Evolutionary conservation across 139 green algal species (phyloP).

Genomic region (Axilococcus clingmanii): DNA sequence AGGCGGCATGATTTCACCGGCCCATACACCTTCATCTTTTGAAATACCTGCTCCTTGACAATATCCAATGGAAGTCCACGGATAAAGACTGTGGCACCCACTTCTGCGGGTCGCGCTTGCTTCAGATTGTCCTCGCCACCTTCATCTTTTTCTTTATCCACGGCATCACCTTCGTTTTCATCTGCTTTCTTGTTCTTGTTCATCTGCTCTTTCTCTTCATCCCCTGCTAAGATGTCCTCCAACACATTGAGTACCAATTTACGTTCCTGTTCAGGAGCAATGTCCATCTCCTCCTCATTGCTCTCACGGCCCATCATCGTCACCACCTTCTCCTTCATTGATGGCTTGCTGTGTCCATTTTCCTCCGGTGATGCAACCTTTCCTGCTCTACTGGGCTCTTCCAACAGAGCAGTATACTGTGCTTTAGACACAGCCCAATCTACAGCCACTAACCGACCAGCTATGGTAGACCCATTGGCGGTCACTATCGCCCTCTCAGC

Average conservation of each 20-base stretch:
- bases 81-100: slow-evolving; percentile 65
- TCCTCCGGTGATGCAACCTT: neutral
- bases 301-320: slow-evolving; percentile 16
- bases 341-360: too few species aligned
- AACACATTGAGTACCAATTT: slow-evolving; percentile 20
- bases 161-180: neutral
- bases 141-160: slow-evolving; percentile 9
- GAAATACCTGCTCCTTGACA: slow-evolving; percentile 35
- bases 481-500: slow-evolving; percentile 65
- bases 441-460: slow-evolving; percentile 61
- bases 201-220: slow-evolving; percentile 2
- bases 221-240: slow-evolving; percentile 1
- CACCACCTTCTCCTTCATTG: too few species aligned
- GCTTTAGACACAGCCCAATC: slow-evolving; percentile 86
- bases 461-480: slow-evolving; percentile 64
- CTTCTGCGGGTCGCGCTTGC: too few species aligned
- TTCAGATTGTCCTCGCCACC: neutral
- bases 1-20: slow-evolving; percentile 51
- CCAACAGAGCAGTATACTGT: slow-evolving; percentile 29
- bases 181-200: slow-evolving; percentile 2
- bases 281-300: neutral
- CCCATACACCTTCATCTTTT: slow-evolving; percentile 46
- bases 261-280: slow-evolving; percentile 24
- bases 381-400: neutral
- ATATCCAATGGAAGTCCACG: slow-evolving; percentile 53